phyloP scores from a whole-genome alignment of 176 grass and related monocot genomes.

The sorghum (Sorghum bicolor) region DNA sequence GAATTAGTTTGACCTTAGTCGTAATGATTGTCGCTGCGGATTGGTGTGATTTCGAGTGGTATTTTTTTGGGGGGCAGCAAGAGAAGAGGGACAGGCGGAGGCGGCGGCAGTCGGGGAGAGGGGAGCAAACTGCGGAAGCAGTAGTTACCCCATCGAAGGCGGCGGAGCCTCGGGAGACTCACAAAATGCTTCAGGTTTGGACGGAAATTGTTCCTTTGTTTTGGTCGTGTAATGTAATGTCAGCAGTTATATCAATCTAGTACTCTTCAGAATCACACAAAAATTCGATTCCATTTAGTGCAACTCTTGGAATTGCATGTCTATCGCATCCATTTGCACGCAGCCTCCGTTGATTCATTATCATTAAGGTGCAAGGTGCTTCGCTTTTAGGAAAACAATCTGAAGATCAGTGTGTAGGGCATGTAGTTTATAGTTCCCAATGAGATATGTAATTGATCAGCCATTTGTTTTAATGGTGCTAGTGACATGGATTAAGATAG shows the following conservation, averaged over 20 bases:
- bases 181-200: slow-evolving; percentile 86
- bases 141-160: neutral
- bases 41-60: neutral
- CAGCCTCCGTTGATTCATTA: neutral
- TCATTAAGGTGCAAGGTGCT: neutral
- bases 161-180: slow-evolving; percentile 59
- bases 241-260: neutral
- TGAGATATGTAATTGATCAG: neutral
- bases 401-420: neutral
- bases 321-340: neutral
- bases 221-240: neutral
- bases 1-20: neutral
- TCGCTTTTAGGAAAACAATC: neutral
- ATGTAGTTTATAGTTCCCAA: neutral
- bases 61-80: slow-evolving; percentile 26
- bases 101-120: slow-evolving; percentile 28
- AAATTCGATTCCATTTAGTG: neutral
- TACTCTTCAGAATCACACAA: neutral
- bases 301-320: neutral
- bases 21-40: neutral
- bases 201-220: neutral
- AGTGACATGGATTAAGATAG: neutral
- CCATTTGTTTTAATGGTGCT: neutral
- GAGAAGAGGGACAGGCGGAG: slow-evolving; percentile 26
- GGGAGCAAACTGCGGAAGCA: neutral